Percentiles rank a stretch among this genome's conserved stretches.
phyloP scores from a whole-genome alignment of 306 rosid species.

The Delonix regia region DNA sequence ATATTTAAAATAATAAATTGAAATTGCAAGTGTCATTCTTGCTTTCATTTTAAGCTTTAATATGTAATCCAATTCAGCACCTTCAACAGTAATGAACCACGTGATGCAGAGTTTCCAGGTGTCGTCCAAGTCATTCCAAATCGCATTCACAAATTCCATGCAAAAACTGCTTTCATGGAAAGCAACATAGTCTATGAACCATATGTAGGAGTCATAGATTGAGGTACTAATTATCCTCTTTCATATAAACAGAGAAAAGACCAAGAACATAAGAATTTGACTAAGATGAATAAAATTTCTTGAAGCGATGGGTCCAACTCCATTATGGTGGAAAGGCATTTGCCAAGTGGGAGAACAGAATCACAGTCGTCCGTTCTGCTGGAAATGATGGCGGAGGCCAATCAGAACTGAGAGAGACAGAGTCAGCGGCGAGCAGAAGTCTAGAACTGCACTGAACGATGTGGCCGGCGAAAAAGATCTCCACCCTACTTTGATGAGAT shows the following conservation, averaged over 20 bases:
- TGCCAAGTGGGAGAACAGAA: constrained; percentile 70
- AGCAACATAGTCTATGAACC: constrained; percentile 63
- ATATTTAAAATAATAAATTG: too few species aligned
- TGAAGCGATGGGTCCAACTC: constrained; percentile 64
- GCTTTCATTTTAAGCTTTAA: constrained; percentile 1
- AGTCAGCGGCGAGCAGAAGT: too few species aligned
- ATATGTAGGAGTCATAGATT: constrained; percentile 77
- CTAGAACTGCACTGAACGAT: too few species aligned
- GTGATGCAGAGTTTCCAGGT: constrained; percentile 61
- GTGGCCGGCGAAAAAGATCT: too few species aligned
- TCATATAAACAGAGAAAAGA: constrained; percentile 2
- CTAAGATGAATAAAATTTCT: constrained; percentile 23
- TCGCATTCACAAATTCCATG: constrained; percentile 65
- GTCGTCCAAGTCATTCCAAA: constrained; percentile 75
- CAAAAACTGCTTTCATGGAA: constrained; percentile 40
- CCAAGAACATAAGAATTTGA: constrained; percentile 28
- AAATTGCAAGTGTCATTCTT: constrained; percentile 53
- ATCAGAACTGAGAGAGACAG: too few species aligned
- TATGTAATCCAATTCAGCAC: constrained; percentile 32
- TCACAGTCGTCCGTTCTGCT: too few species aligned
- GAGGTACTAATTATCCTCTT: constrained; percentile 53
- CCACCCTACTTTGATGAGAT: too few species aligned
- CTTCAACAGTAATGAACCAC: constrained; percentile 26
- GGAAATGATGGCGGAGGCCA: too few species aligned
- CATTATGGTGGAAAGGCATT: constrained; percentile 74